Evolutionary conservation across 2,329 filamentous ascomycete genomes (phyloP), one percentile per base, ranked within the genome.

Genomic region (Talaromyces sp.): DNA sequence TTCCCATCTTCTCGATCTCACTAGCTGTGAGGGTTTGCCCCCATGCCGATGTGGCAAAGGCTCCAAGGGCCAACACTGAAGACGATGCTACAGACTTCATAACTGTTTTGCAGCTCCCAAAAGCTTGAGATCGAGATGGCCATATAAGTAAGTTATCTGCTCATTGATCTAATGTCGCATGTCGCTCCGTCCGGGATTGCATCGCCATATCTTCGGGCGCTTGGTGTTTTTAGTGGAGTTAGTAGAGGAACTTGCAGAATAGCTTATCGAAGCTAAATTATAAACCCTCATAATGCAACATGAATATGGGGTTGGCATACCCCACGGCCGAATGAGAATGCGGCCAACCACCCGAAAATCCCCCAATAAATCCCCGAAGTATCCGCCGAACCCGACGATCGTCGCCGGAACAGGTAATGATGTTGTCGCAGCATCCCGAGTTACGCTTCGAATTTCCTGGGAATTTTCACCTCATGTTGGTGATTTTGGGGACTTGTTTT

Each of bases 161-260:
- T 46, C 20, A 45, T 32, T 50, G 29, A 50, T 47, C 45, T 20
- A 27, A 11, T 35, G 11, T 4, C 5, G 14, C 1, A 17, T 10
- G 13, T n/a, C 36, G 27, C 19, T 11, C n/a, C 20, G 22, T 32
- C 35, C 46, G 53, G 51, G 35, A 39, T 51, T 48, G 52, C 19
- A 19, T 61, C 54, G 43, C 54, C 50, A 66, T 54, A 68, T 53
- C 47, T 27, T 58, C 50, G 56, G 53, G 27, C 20, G 6, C 24
- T 47, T 43, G 11, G 43, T 4, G 20, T 17, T 32, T n/a, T 17
- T 16, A n/a, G 49, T 43, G 36, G 43, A 47, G 44, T 47, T 32
- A 22, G 27, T 42, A 20, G 22, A 37, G 39, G 19, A 17, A 20
- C 11, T 32, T 16, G 30, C 30, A 46, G 30, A 30, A 36, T 13